Evolutionary conservation across 345 rosid species (phyloP).

Genomic region (Pugionium cornutum): DNA sequence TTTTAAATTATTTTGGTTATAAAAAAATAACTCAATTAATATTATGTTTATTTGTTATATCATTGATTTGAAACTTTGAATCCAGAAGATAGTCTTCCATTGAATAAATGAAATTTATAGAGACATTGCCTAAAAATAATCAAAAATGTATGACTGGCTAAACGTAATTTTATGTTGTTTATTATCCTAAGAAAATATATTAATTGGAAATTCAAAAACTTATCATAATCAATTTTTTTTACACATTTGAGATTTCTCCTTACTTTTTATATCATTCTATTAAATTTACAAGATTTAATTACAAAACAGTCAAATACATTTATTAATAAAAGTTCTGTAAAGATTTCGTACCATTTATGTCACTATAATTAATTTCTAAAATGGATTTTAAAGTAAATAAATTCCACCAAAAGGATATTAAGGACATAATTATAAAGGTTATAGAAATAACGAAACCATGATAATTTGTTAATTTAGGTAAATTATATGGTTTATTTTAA

Average conservation of each 20-base stretch:
- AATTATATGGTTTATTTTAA: no score
- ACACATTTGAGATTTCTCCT: slow-evolving; percentile 1
- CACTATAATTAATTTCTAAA: background rate
- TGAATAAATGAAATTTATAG: background rate
- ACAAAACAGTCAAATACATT: background rate
- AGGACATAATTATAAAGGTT: background rate
- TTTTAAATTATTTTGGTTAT: no score
- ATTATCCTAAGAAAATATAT: background rate
- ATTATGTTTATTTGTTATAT: no score
- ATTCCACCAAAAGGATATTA: background rate
- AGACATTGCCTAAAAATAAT: slow-evolving; percentile 1
- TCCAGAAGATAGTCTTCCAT: background rate
- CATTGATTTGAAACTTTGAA: no score
- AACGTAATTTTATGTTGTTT: background rate
- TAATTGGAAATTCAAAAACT: background rate
- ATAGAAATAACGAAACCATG: background rate
- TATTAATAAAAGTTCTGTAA: background rate
- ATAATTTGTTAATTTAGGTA: no score
- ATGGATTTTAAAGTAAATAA: slow-evolving; percentile 3
- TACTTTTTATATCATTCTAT: background rate
- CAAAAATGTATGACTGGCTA: background rate
- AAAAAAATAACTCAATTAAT: no score
- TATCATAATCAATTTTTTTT: background rate
- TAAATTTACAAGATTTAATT: slow-evolving; percentile 14
- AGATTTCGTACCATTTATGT: slow-evolving; percentile 10